Evolutionary conservation across 768 basidiomycete species (phyloP).

Genomic region (Stropharia rugosoannulata): DNA sequence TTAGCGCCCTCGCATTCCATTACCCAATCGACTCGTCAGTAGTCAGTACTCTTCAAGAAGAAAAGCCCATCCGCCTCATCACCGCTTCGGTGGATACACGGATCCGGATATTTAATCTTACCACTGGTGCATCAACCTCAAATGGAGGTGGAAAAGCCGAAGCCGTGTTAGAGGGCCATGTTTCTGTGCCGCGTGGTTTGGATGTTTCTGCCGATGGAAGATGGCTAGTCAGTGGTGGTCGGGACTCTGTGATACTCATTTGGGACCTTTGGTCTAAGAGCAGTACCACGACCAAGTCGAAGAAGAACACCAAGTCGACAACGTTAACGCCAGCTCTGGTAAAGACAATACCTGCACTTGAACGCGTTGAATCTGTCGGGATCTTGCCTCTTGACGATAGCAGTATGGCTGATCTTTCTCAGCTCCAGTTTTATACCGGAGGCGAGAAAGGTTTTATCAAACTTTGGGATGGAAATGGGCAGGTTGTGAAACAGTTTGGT

Average conservation of each 20-base stretch:
- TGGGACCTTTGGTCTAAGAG: slow-evolving; percentile 70
- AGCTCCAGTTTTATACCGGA: slow-evolving; percentile 78
- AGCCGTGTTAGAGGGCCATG: slow-evolving; percentile 91
- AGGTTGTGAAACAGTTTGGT: slow-evolving; percentile 59
- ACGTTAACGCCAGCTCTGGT: slow-evolving; percentile 56
- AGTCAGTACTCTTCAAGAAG: slow-evolving; percentile 32
- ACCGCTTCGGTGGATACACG: slow-evolving; percentile 92
- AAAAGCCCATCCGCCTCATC: slow-evolving; percentile 71
- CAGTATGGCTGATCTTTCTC: slow-evolving; percentile 36
- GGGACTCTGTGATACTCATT: slow-evolving; percentile 89
- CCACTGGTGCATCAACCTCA: slow-evolving; percentile 56
- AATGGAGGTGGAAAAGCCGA: slow-evolving; percentile 61
- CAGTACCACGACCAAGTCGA: slow-evolving; percentile 22
- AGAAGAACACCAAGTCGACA: slow-evolving; percentile 45
- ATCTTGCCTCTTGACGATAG: slow-evolving; percentile 55
- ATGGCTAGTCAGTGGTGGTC: slow-evolving; percentile 88
- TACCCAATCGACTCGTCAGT: slow-evolving; percentile 63
- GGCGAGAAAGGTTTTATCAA: slow-evolving; percentile 87
- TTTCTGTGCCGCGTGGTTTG: slow-evolving; percentile 89
- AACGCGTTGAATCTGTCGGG: slow-evolving; percentile 87
- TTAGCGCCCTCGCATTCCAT: slow-evolving; percentile 87
- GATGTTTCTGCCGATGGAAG: slow-evolving; percentile 83
- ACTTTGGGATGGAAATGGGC: slow-evolving; percentile 80
- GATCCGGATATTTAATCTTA: slow-evolving; percentile 90
- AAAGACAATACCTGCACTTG: slow-evolving; percentile 81